Evolutionary conservation across 768 basidiomycete genomes (phyloP).

Genomic region (Termitomyces sp.): DNA sequence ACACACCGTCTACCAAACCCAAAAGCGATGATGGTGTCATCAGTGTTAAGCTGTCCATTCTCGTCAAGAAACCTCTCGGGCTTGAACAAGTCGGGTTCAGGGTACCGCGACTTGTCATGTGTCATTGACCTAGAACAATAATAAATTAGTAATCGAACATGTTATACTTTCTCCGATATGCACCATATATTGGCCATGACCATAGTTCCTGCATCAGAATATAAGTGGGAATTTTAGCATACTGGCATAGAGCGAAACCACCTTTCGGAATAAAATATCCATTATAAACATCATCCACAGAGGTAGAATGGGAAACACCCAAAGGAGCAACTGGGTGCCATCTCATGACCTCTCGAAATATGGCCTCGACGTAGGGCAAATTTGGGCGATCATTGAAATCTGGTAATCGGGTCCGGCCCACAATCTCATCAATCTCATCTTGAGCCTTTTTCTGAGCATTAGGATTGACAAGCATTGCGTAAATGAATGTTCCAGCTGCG

Average conservation of each 20-base stretch:
- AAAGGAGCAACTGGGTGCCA: constrained; percentile 31
- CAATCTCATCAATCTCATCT: constrained; percentile 34
- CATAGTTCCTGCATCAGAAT: background rate
- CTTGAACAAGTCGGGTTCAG: constrained; percentile 1
- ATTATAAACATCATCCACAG: constrained; percentile 13
- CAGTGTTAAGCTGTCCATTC: background rate
- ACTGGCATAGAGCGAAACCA: background rate
- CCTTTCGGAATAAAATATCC: constrained; percentile 11
- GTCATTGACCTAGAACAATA: background rate
- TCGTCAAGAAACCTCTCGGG: constrained; percentile 8
- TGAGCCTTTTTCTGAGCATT: constrained; percentile 23
- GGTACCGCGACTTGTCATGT: background rate
- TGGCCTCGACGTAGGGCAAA: constrained; percentile 36
- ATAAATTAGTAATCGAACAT: background rate
- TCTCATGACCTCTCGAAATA: constrained; percentile 34
- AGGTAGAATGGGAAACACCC: constrained; percentile 13
- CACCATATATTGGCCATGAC: background rate
- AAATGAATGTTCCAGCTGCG: constrained; percentile 14
- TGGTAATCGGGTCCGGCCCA: constrained; percentile 35
- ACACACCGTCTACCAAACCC: constrained; percentile 8
- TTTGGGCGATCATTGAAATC: constrained; percentile 30
- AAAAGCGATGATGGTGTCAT: background rate
- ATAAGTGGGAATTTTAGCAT: background rate
- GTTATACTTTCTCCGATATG: background rate
- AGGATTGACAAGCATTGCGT: constrained; percentile 18